Conservation (phyloP, 805 yeast species). For the Yarrowia sp. region DNA sequence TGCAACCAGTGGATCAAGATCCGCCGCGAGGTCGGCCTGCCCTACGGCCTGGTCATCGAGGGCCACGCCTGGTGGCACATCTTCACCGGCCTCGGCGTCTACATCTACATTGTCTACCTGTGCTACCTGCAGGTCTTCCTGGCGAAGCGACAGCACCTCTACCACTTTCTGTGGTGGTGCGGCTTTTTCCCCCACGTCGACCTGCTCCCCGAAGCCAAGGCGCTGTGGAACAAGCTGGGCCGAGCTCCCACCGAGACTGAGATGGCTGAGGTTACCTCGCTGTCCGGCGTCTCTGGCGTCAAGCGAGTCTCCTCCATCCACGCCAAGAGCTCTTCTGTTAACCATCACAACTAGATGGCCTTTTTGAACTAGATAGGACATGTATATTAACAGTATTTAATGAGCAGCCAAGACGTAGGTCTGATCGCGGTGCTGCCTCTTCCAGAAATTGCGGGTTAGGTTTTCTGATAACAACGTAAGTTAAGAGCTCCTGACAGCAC, state of each 20-base stretch:
- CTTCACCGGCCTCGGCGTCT: slow-evolving; percentile 69
- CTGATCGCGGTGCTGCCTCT: no score
- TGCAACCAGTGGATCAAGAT: slow-evolving; percentile 58
- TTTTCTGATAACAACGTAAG: slow-evolving; percentile 1
- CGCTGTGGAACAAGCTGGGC: slow-evolving; percentile 13
- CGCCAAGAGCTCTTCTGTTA: slow-evolving; percentile 18
- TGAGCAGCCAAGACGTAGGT: no score
- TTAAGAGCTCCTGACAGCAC: no score
- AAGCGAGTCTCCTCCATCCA: neutral
- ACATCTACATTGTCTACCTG: slow-evolving; percentile 74
- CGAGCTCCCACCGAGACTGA: slow-evolving; percentile 22
- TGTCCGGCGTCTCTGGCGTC: slow-evolving; percentile 5
- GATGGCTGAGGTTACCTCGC: slow-evolving; percentile 12
- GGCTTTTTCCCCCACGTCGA: slow-evolving; percentile 52
- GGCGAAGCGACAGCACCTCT: slow-evolving; percentile 54
- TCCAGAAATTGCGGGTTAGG: slow-evolving; percentile 6
- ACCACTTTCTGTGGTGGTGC: slow-evolving; percentile 56
- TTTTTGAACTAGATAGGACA: neutral
- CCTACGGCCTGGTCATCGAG: slow-evolving; percentile 81
- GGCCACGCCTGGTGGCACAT: slow-evolving; percentile 98
- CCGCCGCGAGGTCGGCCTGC: slow-evolving; percentile 72
- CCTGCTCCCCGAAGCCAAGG: slow-evolving; percentile 30
- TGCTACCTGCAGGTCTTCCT: slow-evolving; percentile 72
- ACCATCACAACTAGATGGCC: neutral
- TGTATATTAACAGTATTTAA: slow-evolving; percentile 4